Conservation (phyloP, 1,284 basidiomycete genomes). For the Melanopsichium pennsylvanicum region DNA sequence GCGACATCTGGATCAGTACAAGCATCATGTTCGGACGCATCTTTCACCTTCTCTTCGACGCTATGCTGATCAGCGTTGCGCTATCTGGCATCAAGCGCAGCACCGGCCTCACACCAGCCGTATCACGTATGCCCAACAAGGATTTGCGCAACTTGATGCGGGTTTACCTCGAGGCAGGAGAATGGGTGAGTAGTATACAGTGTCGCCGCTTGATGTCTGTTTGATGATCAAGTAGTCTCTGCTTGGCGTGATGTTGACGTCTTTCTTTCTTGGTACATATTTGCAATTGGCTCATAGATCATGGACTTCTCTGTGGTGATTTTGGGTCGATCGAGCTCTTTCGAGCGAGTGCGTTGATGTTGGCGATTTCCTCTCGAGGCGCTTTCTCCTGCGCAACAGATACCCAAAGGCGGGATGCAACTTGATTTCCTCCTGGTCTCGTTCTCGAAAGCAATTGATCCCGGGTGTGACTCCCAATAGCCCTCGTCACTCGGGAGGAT, state of each 20-base stretch:
- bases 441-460: too few relatives aligned
- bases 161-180: slow-evolving; percentile 62
- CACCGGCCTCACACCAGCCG: slow-evolving; percentile 58
- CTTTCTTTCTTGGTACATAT: too few relatives aligned
- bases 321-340: slow-evolving; percentile 60
- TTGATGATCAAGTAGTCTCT: too few relatives aligned
- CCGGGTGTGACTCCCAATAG: too few relatives aligned
- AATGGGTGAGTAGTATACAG: slow-evolving; percentile 65
- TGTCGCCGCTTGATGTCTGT: too few relatives aligned
- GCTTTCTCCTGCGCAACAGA: neutral
- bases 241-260: too few relatives aligned
- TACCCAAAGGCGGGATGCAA: slow-evolving; percentile 18
- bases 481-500: too few relatives aligned
- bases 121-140: slow-evolving; percentile 56
- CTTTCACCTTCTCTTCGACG: slow-evolving; percentile 61
- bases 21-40: slow-evolving; percentile 61
- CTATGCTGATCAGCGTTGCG: slow-evolving; percentile 60
- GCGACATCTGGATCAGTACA: too few relatives aligned
- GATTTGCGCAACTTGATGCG: slow-evolving; percentile 60
- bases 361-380: too few relatives aligned
- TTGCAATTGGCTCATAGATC: too few relatives aligned
- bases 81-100: slow-evolving; percentile 63
- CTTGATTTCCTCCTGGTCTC: too few relatives aligned
- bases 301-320: slow-evolving; percentile 63
- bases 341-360: slow-evolving; percentile 62